phyloP scores from a whole-genome alignment of 257 asterid species.

The Gentiana straminea region DNA sequence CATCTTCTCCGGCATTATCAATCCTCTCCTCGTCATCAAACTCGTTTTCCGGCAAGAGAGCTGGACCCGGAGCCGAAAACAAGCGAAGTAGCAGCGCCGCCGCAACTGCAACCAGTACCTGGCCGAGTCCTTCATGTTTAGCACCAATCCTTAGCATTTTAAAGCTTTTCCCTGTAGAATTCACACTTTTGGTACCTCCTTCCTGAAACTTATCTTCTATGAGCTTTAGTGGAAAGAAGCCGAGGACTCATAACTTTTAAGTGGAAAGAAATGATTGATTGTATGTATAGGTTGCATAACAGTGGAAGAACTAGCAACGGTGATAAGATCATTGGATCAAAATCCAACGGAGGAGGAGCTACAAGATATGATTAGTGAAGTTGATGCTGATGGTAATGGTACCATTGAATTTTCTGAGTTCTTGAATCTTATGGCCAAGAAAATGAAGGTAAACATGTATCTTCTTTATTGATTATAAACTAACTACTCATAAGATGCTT shows the following conservation, averaged over 20 bases:
- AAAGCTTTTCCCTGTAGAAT: slow-evolving; percentile 6
- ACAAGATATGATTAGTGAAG: slow-evolving; percentile 32
- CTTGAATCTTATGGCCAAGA: slow-evolving; percentile 34
- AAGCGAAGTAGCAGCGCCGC: slow-evolving; percentile 78
- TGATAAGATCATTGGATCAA: slow-evolving; percentile 37
- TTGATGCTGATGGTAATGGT: slow-evolving; percentile 45
- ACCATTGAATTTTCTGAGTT: slow-evolving; percentile 35
- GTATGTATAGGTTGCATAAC: slow-evolving; percentile 38
- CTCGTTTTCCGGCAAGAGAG: slow-evolving; percentile 32
- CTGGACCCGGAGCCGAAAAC: slow-evolving; percentile 61
- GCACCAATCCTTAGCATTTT: slow-evolving; percentile 55
- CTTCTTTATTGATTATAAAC: too few relatives aligned
- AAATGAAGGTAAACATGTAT: slow-evolving; percentile 40
- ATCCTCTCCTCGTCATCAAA: slow-evolving; percentile 17
- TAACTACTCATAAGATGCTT: too few relatives aligned
- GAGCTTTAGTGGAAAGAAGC: not conserved
- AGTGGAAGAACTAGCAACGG: slow-evolving; percentile 34
- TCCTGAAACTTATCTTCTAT: not conserved
- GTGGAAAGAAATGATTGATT: too few relatives aligned
- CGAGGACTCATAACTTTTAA: too few relatives aligned
- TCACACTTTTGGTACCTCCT: not conserved
- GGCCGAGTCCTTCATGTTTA: slow-evolving; percentile 70
- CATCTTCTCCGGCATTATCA: slow-evolving; percentile 11
- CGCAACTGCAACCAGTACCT: slow-evolving; percentile 73
- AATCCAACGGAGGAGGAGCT: slow-evolving; percentile 37